phyloP scores from a whole-genome alignment of 305 asterid genomes.

The Plantago coronopus region DNA sequence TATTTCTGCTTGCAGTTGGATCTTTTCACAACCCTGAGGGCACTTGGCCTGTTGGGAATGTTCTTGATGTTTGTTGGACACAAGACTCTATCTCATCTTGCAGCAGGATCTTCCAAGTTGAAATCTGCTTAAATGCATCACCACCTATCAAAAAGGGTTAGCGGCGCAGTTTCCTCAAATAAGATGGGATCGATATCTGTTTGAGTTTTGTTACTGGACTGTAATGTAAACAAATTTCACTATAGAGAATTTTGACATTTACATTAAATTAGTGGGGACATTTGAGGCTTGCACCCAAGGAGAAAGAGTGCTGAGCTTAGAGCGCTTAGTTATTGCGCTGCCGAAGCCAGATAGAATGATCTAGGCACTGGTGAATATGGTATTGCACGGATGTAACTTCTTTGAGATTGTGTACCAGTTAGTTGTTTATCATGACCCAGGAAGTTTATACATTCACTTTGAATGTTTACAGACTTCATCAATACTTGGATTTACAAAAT shows the following conservation, averaged over 20 bases:
- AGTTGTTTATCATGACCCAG: too few relatives aligned
- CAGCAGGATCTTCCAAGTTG: constrained; percentile 74
- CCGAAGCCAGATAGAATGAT: neutral
- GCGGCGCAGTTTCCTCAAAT: constrained; percentile 2
- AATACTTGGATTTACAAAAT: too few relatives aligned
- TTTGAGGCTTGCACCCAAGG: neutral
- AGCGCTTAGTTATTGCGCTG: too few relatives aligned
- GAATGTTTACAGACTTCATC: too few relatives aligned
- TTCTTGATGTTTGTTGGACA: constrained; percentile 92
- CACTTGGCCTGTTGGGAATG: constrained; percentile 71
- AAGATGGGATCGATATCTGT: constrained; percentile 20
- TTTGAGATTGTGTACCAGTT: too few relatives aligned
- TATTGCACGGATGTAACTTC: too few relatives aligned
- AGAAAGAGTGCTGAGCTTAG: constrained; percentile 2
- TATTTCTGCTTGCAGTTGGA: constrained; percentile 60
- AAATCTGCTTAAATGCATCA: constrained; percentile 52
- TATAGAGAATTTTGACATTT: constrained; percentile 30
- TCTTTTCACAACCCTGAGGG: constrained; percentile 81
- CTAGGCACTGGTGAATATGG: neutral
- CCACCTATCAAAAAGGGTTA: constrained; percentile 14
- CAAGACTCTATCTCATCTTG: constrained; percentile 76
- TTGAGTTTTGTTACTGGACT: constrained; percentile 30
- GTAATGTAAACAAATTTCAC: constrained; percentile 23
- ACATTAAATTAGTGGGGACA: constrained; percentile 10
- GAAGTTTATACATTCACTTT: too few relatives aligned